These are phyloP conservation scores for Evernia prunastri DNA, from an alignment of 495 filamentous ascomycete genomes.

Conservation along the genomic window DNA sequence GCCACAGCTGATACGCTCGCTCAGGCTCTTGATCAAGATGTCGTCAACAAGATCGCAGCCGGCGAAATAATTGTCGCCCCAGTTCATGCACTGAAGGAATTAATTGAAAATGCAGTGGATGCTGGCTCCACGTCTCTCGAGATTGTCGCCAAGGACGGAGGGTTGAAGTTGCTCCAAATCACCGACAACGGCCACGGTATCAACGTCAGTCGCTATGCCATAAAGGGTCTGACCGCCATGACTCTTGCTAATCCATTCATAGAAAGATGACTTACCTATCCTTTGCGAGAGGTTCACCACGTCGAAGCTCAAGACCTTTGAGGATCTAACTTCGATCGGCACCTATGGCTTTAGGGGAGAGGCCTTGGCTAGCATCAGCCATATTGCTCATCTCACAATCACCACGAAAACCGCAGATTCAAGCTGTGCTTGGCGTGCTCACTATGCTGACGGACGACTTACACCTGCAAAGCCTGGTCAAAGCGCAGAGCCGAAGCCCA, in stretches of 20 bases:
- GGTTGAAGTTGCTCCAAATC: constrained; percentile 94
- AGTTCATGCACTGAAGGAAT: constrained; percentile 92
- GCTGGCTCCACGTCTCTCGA: constrained; percentile 89
- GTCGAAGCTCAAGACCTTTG: constrained; percentile 90
- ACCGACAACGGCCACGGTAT: constrained; percentile 98
- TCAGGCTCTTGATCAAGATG: constrained; percentile 85
- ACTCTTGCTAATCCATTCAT: constrained; percentile 4
- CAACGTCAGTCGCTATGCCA: constrained; percentile 52
- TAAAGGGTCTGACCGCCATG: background rate
- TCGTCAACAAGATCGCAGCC: constrained; percentile 99
- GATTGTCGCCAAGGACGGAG: constrained; percentile 89
- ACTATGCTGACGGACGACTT: constrained; percentile 80
- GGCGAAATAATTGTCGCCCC: constrained; percentile 98
- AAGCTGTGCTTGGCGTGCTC: constrained; percentile 80
- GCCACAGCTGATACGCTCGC: constrained; percentile 15
- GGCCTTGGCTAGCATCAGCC: constrained; percentile 95
- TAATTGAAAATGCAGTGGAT: constrained; percentile 97
- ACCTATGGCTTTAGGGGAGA: constrained; percentile 98
- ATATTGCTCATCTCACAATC: constrained; percentile 92
- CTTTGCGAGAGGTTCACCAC: constrained; percentile 97
- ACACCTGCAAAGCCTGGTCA: constrained; percentile 88
- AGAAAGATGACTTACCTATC: constrained; percentile 88
- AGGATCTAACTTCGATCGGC: constrained; percentile 83
- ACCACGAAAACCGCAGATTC: constrained; percentile 91
- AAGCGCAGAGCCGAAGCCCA: constrained; percentile 77